Evolutionary conservation across 176 grass and related monocot genomes (phyloP), one percentile per base, ranked within the genome.

Genomic region (Saccharum spontaneum): DNA sequence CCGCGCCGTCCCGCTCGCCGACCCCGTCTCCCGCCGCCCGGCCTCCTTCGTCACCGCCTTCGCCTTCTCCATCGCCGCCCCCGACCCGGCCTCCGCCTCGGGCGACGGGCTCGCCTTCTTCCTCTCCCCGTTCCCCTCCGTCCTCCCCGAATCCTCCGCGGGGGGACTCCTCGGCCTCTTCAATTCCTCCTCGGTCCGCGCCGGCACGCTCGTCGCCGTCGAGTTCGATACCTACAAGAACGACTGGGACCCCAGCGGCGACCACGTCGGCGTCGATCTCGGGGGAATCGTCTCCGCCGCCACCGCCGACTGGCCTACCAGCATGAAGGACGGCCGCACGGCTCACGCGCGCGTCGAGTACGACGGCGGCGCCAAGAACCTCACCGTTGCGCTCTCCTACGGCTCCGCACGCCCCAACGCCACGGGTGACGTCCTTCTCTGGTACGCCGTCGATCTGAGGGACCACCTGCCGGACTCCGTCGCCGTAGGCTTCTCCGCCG

Each of bases 71-170:
- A 97, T 93, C 76, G 84, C 88, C 16, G 82, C 84, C 0, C 75
- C 83, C 43, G 71, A 90, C 48, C 70, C 85, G 67, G 52, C 87
- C 67, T n/a, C 81, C 41, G 79, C 67, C 17, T 81, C 75, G 13
- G 91, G 89, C 49, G 94, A 97, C 18, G 91, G 94, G 10, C 87
- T 97, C 55, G 87, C 91, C 70, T 97, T 94, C 91, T 97, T 97
- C 90, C 84, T 97, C 73, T 76, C 94, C 45, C 52, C 89, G 23
- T 91, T 87, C 74, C 89, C 94, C 78, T 91, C 94, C 71, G 72
- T 4, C n/a, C 28, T 91, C 79, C 94, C 87, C 34, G 84, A 38
- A 41, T 60, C 81, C 83, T 90, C 89, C 36, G 86, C 86, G 2
- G 91, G 89, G n/a, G 91, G 94, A 0, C 76, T 73, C 63, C 89